Evolutionary conservation across 2,329 filamentous ascomycete species (phyloP).

Genomic region (Fusarium avenaceum): DNA sequence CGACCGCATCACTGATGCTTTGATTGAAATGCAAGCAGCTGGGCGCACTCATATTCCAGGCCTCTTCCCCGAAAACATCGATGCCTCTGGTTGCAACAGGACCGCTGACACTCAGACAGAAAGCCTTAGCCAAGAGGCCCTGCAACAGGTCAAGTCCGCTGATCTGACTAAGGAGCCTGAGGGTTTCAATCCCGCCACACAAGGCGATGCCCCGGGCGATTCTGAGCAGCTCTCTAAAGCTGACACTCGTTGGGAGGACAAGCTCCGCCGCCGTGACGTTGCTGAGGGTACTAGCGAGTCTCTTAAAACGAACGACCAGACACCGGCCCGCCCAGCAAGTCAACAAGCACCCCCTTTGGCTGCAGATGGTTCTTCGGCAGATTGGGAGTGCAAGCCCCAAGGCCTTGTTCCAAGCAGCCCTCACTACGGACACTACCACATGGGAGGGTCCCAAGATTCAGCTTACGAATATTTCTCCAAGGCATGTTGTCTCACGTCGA

Average conservation of each 20-base stretch:
- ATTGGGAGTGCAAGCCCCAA: constrained; percentile 69
- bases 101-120: constrained; percentile 56
- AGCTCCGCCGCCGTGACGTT: constrained; percentile 33
- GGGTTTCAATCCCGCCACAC: constrained; percentile 44
- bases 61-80: constrained; percentile 82
- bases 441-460: constrained; percentile 78
- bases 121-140: constrained; percentile 53
- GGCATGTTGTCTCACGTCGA: constrained; percentile 47
- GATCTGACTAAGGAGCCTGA: constrained; percentile 48
- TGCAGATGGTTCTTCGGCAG: constrained; percentile 53
- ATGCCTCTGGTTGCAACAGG: constrained; percentile 82
- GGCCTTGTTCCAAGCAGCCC: constrained; percentile 66
- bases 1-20: constrained; percentile 84
- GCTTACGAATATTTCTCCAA: constrained; percentile 80
- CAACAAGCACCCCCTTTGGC: constrained; percentile 49
- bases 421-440: constrained; percentile 65
- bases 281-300: constrained; percentile 6
- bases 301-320: constrained; percentile 3
- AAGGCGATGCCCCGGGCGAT: constrained; percentile 7
- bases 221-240: constrained; percentile 32
- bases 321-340: constrained; percentile 8
- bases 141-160: constrained; percentile 54
- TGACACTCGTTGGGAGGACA: constrained; percentile 40
- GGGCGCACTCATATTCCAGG: constrained; percentile 76
- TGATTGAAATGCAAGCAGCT: constrained; percentile 79